Base-by-base conservation (phyloP, 371 early-diverging fungal genomes). In the Apophysomyces ossiformis region DNA sequence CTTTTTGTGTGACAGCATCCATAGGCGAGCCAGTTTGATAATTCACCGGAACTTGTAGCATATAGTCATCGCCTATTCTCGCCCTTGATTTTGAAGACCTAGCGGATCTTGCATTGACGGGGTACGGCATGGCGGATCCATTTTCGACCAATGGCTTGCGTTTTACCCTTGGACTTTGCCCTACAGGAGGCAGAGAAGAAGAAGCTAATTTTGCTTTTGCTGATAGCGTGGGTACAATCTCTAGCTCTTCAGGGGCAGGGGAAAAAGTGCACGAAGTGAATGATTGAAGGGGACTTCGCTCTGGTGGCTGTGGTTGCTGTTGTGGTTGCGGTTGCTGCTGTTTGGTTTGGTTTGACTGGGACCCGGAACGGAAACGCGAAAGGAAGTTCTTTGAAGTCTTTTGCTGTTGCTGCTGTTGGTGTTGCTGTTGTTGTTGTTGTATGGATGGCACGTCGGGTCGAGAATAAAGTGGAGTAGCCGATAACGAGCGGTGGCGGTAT, bases 81-180 rank as follows among this genome's bases (percentile, higher is more conserved):
- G n/a, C 54, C 21, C 21, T 50, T 8, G 21, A n/a, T 21, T 50
- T 50, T 21, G 54, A 50, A 50, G 54, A 26, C 21, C 54, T 50
- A 26, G 18, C 54, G n/a, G 54, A 9, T 50, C 54, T 62, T 8
- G 45, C 38, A 35, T 37, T 68, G 32, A 64, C 59, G n/a, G 68
- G 36, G 38, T 62, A 63, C 21, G 54, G 54, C 54, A 50, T 50
- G 21, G 8, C 21, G 8, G 21, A 50, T 50, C 7, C 18, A 21
- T 50, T 21, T 26, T 50, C 54, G 21, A 21, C 9, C 21, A 50
- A 50, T 18, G 60, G 66, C 37, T 66, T 66, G 6, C 66, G 66
- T 37, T 56, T 37, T 54, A 66, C 37, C 43, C 39, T 66, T 37
- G 58, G 60, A 60, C 60, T 56, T 50, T 50, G 18, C 54, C 54